Conservation (phyloP, 2,329 filamentous ascomycete species). For the Bipolaris victoriae region DNA sequence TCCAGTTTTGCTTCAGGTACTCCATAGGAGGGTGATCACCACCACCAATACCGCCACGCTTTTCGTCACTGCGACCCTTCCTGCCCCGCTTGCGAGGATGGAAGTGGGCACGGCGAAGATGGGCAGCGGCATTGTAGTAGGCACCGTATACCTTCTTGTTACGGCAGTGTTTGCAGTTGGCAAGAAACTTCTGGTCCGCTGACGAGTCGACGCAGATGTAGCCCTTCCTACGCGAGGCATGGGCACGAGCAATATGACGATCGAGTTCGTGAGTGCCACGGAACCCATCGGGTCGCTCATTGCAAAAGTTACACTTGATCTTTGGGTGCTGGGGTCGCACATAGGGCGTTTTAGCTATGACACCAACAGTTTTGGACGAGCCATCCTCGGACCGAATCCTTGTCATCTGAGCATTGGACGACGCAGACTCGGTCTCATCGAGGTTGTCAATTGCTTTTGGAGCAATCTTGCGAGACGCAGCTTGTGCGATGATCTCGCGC, state of each 20-base stretch:
- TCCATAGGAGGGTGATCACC: conserved; percentile 68
- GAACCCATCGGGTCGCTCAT: conserved; percentile 77
- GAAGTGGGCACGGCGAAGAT: conserved; percentile 88
- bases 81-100: conserved; percentile 68
- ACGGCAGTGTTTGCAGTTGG: conserved; percentile 82
- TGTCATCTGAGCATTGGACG: conserved; percentile 56
- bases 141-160: conserved; percentile 81
- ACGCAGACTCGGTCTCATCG: conserved; percentile 36
- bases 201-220: conserved; percentile 69
- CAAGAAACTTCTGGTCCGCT: conserved; percentile 68
- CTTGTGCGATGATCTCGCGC: conserved; percentile 57
- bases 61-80: conserved; percentile 63
- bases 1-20: conserved; percentile 63
- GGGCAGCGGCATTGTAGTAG: conserved; percentile 94
- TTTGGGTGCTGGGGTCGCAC: conserved; percentile 73
- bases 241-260: conserved; percentile 66
- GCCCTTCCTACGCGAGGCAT: conserved; percentile 64
- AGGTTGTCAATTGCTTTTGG: conserved; percentile 50
- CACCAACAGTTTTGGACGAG: conserved; percentile 60
- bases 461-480: conserved; percentile 57
- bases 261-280: conserved; percentile 79
- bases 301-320: conserved; percentile 73
- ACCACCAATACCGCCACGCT: conserved; percentile 66
- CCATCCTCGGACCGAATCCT: conserved; percentile 60
- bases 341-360: conserved; percentile 60